phyloP scores from a whole-genome alignment of 2,329 filamentous ascomycete species.

The Cylindrodendrum hubeiense region DNA sequence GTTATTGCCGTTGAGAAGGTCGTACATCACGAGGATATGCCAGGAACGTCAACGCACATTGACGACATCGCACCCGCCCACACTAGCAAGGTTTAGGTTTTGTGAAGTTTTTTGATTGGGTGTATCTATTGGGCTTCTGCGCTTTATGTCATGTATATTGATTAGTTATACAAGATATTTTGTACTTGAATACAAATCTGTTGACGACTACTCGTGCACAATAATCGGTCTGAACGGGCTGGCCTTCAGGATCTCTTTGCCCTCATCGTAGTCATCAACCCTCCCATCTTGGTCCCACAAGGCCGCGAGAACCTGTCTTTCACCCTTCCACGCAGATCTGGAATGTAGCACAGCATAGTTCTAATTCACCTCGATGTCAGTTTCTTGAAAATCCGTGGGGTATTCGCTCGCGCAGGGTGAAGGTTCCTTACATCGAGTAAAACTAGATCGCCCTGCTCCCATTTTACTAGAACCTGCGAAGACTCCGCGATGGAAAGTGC shows the following conservation, averaged over 20 bases:
- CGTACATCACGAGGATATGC: slow-evolving; percentile 18
- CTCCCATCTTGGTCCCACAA: slow-evolving; percentile 47
- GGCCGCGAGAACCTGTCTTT: slow-evolving; percentile 47
- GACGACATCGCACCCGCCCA: neutral
- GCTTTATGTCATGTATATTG: neutral
- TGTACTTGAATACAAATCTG: too few species aligned
- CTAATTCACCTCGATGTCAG: slow-evolving; percentile 23
- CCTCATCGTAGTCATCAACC: slow-evolving; percentile 43
- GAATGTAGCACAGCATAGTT: slow-evolving; percentile 52
- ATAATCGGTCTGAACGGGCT: slow-evolving; percentile 5
- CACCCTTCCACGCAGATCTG: slow-evolving; percentile 46
- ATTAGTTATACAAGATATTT: too few species aligned
- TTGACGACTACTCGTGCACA: neutral
- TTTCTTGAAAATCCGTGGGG: neutral
- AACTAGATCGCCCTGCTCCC: slow-evolving; percentile 47
- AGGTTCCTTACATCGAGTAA: slow-evolving; percentile 45
- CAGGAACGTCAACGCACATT: neutral
- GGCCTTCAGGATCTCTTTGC: slow-evolving; percentile 25
- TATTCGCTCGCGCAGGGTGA: too few species aligned
- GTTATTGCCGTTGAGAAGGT: slow-evolving; percentile 16
- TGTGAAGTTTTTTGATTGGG: neutral
- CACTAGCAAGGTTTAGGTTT: neutral
- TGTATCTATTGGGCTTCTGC: neutral
- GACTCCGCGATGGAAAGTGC: slow-evolving; percentile 43
- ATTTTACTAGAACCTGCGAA: slow-evolving; percentile 41